Percentiles rank a stretch among this genome's conserved stretches.
Conservation (phyloP, 371 early-diverging fungal genomes). For the Actinomortierella ambigua region DNA sequence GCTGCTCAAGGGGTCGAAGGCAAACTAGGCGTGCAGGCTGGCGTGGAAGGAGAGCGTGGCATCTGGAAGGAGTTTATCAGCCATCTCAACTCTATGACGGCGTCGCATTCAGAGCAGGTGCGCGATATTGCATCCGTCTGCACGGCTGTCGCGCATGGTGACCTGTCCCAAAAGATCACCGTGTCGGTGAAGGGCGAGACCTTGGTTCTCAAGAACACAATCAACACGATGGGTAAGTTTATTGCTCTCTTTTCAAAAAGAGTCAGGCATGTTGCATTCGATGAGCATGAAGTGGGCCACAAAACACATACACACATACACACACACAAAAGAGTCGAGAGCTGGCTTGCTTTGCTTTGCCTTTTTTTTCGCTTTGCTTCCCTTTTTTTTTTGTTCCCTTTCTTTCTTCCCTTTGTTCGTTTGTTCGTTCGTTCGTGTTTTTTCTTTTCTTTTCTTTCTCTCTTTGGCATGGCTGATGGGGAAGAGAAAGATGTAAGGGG, state of each 20-base stretch:
- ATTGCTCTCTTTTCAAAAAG: too few relatives aligned
- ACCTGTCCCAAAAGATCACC: conserved; percentile 69
- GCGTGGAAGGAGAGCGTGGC: conserved; percentile 61
- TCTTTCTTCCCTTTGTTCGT: conserved; percentile 1
- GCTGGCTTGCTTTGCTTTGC: not conserved
- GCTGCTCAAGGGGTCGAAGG: conserved; percentile 73
- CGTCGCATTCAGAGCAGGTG: conserved; percentile 70
- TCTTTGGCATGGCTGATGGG: not conserved
- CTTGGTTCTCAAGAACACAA: conserved; percentile 67
- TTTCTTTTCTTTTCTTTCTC: conserved; percentile 3
- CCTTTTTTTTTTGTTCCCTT: not conserved
- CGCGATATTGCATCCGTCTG: conserved; percentile 71
- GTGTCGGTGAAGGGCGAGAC: conserved; percentile 66
- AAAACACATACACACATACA: too few relatives aligned
- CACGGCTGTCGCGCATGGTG: conserved; percentile 74
- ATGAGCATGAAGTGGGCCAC: too few relatives aligned
- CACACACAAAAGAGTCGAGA: too few relatives aligned
- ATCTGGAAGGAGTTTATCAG: conserved; percentile 74
- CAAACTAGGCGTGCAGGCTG: conserved; percentile 68
- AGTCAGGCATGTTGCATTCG: too few relatives aligned
- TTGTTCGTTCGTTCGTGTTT: not conserved
- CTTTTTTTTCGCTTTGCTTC: not conserved
- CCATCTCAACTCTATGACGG: conserved; percentile 70
- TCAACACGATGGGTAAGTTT: conserved; percentile 71
- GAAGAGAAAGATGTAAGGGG: too few relatives aligned